Evolutionary conservation across 1,284 basidiomycete genomes (phyloP).

Genomic region (Marasmius oreades): DNA sequence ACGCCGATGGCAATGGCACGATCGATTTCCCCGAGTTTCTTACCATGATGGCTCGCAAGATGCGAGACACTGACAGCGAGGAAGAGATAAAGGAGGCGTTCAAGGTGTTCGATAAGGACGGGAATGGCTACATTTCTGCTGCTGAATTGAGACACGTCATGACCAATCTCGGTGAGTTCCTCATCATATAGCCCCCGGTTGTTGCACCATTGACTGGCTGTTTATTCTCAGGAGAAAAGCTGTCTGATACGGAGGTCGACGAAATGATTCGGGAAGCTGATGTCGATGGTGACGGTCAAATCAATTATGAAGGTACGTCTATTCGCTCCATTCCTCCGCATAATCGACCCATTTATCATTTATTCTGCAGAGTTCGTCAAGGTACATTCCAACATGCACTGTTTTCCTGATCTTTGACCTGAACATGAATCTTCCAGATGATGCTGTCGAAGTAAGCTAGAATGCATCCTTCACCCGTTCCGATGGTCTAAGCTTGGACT

Average conservation of each 20-base stretch:
- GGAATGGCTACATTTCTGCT: slow-evolving; percentile 70
- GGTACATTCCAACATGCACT: slow-evolving; percentile 31
- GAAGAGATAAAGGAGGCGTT: slow-evolving; percentile 75
- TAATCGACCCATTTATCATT: not conserved
- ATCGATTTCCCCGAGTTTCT: slow-evolving; percentile 93
- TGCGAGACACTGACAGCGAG: slow-evolving; percentile 81
- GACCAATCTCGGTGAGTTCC: slow-evolving; percentile 78
- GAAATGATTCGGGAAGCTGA: slow-evolving; percentile 99
- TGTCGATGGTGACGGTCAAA: slow-evolving; percentile 90
- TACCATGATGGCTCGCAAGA: slow-evolving; percentile 77
- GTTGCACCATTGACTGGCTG: not conserved
- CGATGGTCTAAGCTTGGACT: not conserved
- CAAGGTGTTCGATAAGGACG: slow-evolving; percentile 77
- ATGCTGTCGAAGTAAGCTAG: slow-evolving; percentile 18
- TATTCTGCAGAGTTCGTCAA: slow-evolving; percentile 64
- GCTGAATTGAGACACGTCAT: slow-evolving; percentile 85
- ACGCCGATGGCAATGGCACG: slow-evolving; percentile 72
- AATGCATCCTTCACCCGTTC: too few relatives aligned
- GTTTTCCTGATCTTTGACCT: not conserved
- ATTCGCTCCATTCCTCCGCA: not conserved
- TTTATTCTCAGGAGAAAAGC: slow-evolving; percentile 70
- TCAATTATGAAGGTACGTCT: slow-evolving; percentile 75
- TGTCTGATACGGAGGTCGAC: slow-evolving; percentile 90
- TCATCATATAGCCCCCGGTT: slow-evolving; percentile 5
- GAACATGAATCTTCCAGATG: slow-evolving; percentile 12